Conservation (phyloP, 495 filamentous ascomycete genomes). For the Aspergillus olivimuriae region DNA sequence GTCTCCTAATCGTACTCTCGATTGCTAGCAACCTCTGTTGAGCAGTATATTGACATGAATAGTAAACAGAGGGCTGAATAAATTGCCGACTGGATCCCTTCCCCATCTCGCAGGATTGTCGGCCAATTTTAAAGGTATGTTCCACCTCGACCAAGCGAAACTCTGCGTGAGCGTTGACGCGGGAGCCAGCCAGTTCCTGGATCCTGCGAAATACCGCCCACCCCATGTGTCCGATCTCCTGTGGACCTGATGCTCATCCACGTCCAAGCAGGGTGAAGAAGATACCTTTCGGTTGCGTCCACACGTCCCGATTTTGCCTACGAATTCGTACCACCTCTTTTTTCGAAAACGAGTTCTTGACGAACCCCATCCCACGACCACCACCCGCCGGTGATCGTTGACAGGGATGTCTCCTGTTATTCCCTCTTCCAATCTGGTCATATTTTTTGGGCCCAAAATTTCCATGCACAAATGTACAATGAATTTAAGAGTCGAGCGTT, state of each 20-base stretch:
- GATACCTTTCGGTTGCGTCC: slow-evolving; percentile 27
- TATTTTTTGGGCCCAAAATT: slow-evolving; percentile 64
- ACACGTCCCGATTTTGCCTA: slow-evolving; percentile 36
- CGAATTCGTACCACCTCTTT: slow-evolving; percentile 43
- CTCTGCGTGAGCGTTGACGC: too few relatives aligned
- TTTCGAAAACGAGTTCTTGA: slow-evolving; percentile 47
- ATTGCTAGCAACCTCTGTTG: too few relatives aligned
- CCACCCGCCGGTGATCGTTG: slow-evolving; percentile 42
- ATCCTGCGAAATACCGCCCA: too few relatives aligned
- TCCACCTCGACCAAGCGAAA: background rate
- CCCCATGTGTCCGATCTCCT: too few relatives aligned
- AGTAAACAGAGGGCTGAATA: slow-evolving; percentile 38
- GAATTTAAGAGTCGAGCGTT: slow-evolving; percentile 69
- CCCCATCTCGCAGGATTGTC: slow-evolving; percentile 4
- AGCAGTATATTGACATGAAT: too few relatives aligned
- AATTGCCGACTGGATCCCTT: slow-evolving; percentile 5
- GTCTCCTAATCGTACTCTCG: too few relatives aligned
- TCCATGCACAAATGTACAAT: slow-evolving; percentile 72
- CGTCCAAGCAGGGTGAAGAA: slow-evolving; percentile 41
- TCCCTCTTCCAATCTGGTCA: slow-evolving; percentile 77
- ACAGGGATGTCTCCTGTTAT: slow-evolving; percentile 59
- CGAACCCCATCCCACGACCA: slow-evolving; percentile 43
- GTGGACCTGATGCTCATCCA: too few relatives aligned
- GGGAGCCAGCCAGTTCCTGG: too few relatives aligned
- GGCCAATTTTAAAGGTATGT: slow-evolving; percentile 17